Percentiles rank a stretch among this genome's conserved stretches.
phyloP scores from a whole-genome alignment of 331 rosid genomes.

The Arachis monticola region DNA sequence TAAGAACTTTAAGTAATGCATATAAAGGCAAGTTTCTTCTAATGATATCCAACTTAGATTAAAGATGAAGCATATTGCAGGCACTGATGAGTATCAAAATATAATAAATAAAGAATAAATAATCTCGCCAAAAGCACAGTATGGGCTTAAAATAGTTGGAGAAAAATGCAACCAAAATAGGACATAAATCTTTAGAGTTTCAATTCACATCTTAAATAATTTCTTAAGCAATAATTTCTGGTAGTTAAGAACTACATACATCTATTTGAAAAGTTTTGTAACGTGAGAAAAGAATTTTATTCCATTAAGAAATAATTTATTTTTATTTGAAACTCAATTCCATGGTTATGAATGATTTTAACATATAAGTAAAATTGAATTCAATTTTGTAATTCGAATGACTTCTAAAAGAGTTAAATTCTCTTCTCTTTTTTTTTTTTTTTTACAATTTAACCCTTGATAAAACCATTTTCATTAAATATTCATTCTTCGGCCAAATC shows the following conservation, averaged over 20 bases:
- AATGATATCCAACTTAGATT: constrained; percentile 11
- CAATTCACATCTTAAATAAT: neutral
- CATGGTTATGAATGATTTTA: no score
- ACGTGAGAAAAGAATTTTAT: no score
- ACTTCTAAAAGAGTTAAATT: no score
- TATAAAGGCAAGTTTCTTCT: constrained; percentile 26
- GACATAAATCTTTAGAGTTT: neutral
- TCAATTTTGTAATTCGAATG: no score
- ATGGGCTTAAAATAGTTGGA: neutral
- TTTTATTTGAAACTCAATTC: no score
- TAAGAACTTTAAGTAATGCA: constrained; percentile 28
- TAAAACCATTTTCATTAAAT: neutral
- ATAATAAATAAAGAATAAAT: constrained; percentile 1
- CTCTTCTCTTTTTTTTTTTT: no score
- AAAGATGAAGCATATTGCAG: constrained; percentile 10
- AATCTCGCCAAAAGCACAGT: constrained; percentile 28
- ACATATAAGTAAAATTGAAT: no score
- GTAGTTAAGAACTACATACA: neutral
- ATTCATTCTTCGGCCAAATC: constrained; percentile 19
- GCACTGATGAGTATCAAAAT: constrained; percentile 5
- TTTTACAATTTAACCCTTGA: no score
- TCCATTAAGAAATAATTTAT: no score
- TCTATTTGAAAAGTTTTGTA: no score
- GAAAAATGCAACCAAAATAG: constrained; percentile 22
- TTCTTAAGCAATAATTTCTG: neutral